These are phyloP conservation scores for Citrus australasica DNA, from an alignment of 345 rosid genomes.

Conservation along the genomic window DNA sequence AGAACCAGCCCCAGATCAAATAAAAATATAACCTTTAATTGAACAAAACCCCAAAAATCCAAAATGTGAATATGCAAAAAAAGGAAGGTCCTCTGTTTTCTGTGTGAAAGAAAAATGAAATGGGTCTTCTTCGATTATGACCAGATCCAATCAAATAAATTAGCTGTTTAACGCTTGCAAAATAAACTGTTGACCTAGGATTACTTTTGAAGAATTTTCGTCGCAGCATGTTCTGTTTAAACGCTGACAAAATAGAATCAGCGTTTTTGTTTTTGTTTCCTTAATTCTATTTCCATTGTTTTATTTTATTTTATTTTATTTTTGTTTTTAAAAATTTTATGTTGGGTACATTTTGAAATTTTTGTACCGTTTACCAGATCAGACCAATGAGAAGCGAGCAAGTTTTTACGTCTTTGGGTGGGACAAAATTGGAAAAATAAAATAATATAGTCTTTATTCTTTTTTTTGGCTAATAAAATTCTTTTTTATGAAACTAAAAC, in stretches of 20 bases:
- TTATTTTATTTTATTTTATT: neutral
- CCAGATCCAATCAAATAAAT: conserved; percentile 28
- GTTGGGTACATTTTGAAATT: neutral
- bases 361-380: neutral
- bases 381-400: neutral
- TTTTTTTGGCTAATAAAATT: too few species aligned
- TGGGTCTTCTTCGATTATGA: conserved; percentile 13
- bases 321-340: neutral
- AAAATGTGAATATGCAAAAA: neutral
- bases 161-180: conserved; percentile 9
- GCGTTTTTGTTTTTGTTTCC: neutral
- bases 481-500: neutral
- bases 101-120: neutral
- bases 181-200: conserved; percentile 24
- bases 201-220: neutral
- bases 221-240: conserved; percentile 4
- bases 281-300: neutral
- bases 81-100: neutral
- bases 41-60: neutral
- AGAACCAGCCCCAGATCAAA: conserved; percentile 7
- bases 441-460: neutral
- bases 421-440: neutral
- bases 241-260: conserved; percentile 11
- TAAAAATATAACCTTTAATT: neutral
- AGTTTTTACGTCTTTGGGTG: neutral